Base-by-base conservation (phyloP, 169 alveolate species). In the Plasmodium relictum region DNA sequence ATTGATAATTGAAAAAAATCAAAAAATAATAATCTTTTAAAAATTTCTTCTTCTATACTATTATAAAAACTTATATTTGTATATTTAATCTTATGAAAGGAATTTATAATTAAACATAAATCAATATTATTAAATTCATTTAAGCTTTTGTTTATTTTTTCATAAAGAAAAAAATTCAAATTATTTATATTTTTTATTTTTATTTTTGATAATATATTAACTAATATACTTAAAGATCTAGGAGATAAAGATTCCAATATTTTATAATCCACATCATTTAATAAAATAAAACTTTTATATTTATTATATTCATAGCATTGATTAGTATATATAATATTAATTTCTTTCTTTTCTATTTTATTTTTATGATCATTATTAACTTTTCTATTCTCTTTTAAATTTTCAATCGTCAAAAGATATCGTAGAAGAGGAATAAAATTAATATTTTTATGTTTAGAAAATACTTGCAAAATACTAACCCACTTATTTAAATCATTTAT, bases 111-210 rank as follows among this genome's bases (percentile, higher is more conserved):
- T 65, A 63, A 58, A 42, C 78, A 62, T 42, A 78, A 48, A 69
- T 78, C 89, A 14, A 78, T 78, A 26, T 78, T 78, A 37, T 37
- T 63, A 68, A 78, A 63, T 37, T 62, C 16, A n/a, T 72, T 66
- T n/a, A 78, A 56, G 31, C 24, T 78, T 20, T 39, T 18, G 18
- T 10, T 14, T 24, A 56, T 78, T 41, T 78, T 78, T 63, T 31
- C 52, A 48, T 22, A 44, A 37, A 78, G 20, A 78, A 63, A 78
- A 31, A 41, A 7, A 50, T 68, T 78, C n/a, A 63, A 78, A 26
- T 48, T 59, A 50, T 52, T 54, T 6, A 2, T 9, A 41, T 22
- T 20, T 14, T 65, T 69, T 41, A 42, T 44, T 22, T 63, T 50
- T 20, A 78, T 59, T 24, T 48, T 78, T 22, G 89, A 44, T 48